Percentiles rank a stretch among this genome's conserved stretches.
Evolutionary conservation across 2,329 filamentous ascomycete species (phyloP).

Genomic region (Dactylellina drechsleri): DNA sequence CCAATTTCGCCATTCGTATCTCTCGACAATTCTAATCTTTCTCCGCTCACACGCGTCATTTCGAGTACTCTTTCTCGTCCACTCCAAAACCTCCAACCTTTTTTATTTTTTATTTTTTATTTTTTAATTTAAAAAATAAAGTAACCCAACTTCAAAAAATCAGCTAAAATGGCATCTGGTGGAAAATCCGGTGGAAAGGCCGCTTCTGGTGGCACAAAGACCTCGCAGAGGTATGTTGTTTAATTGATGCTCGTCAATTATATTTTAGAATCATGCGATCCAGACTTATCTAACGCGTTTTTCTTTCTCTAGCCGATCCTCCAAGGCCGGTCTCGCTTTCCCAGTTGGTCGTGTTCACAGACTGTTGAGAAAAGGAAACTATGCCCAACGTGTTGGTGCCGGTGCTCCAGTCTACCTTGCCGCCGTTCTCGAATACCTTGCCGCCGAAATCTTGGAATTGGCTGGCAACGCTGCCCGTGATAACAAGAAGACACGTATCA

Average conservation of each 20-base stretch:
- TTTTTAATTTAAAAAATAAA: too few species aligned
- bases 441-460: slow-evolving; percentile 98
- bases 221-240: slow-evolving; percentile 83
- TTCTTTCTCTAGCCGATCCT: slow-evolving; percentile 77
- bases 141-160: neutral
- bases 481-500: slow-evolving; percentile 99
- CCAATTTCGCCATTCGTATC: slow-evolving; percentile 55
- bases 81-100: slow-evolving; percentile 60
- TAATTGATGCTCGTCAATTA: neutral
- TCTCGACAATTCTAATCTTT: slow-evolving; percentile 9
- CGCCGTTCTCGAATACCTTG: slow-evolving; percentile 97
- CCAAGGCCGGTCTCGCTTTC: slow-evolving; percentile 99
- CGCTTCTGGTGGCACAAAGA: slow-evolving; percentile 88
- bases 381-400: slow-evolving; percentile 76
- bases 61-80: too few species aligned
- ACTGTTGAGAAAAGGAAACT: slow-evolving; percentile 86
- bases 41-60: neutral
- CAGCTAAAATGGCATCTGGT: slow-evolving; percentile 87
- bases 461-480: slow-evolving; percentile 98
- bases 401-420: slow-evolving; percentile 95
- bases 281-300: slow-evolving; percentile 32
- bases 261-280: slow-evolving; percentile 1
- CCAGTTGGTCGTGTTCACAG: slow-evolving; percentile 99
- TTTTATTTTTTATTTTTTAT: slow-evolving; percentile 60
- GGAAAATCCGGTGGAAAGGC: slow-evolving; percentile 95